phyloP scores from a whole-genome alignment of 1,284 basidiomycete species.

The Microbotryum intermedium region DNA sequence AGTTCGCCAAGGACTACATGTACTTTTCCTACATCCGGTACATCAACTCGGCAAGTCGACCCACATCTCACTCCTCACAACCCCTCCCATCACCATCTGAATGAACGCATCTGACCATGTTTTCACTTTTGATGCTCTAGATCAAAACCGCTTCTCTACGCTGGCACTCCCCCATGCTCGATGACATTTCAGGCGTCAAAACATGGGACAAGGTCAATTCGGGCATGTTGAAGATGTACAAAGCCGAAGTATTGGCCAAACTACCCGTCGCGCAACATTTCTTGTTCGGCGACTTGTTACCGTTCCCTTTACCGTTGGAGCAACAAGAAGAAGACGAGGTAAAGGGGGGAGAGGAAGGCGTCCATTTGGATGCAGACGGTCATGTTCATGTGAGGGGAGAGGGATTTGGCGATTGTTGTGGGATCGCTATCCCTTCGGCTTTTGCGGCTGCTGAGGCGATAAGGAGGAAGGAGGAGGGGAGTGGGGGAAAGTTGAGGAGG shows the following conservation, averaged over 20 bases:
- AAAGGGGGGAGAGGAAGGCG: conserved; percentile 41
- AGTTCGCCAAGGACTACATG: conserved; percentile 87
- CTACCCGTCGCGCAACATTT: conserved; percentile 96
- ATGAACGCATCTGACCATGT: not conserved
- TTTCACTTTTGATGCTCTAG: conserved; percentile 40
- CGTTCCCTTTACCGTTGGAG: conserved; percentile 49
- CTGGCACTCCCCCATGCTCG: conserved; percentile 99
- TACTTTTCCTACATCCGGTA: conserved; percentile 94
- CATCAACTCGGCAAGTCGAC: conserved; percentile 73
- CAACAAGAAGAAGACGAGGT: conserved; percentile 38
- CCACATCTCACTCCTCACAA: not conserved
- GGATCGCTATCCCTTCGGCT: conserved; percentile 42
- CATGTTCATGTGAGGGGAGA: conserved; percentile 55
- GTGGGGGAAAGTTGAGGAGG: not conserved
- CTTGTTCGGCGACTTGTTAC: conserved; percentile 77
- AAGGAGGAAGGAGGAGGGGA: conserved; percentile 3
- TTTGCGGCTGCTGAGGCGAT: conserved; percentile 41
- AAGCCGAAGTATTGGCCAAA: conserved; percentile 87
- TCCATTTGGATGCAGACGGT: conserved; percentile 48
- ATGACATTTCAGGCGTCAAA: conserved; percentile 94
- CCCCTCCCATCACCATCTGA: not conserved
- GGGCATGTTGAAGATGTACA: conserved; percentile 99
- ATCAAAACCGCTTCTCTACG: conserved; percentile 91
- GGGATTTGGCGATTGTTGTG: conserved; percentile 72
- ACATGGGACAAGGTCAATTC: conserved; percentile 94